These are phyloP conservation scores for Arachnopeziza araneosa DNA, from an alignment of 2,329 filamentous ascomycete genomes.

Conservation along the genomic window DNA sequence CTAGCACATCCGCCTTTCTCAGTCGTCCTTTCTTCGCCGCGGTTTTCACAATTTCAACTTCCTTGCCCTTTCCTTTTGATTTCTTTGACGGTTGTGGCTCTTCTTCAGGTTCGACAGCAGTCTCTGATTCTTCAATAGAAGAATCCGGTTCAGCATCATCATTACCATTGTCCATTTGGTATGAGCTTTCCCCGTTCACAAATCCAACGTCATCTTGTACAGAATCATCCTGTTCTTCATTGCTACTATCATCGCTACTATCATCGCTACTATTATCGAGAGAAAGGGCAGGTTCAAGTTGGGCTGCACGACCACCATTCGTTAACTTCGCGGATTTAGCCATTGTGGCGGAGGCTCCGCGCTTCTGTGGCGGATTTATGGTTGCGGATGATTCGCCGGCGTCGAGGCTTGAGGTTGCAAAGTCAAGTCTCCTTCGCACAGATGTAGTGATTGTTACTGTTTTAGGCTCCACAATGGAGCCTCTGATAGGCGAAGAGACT, in stretches of 20 bases:
- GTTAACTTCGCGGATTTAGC: constrained; percentile 14
- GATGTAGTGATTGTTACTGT: constrained; percentile 18
- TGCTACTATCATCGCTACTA: neutral
- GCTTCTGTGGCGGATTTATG: constrained; percentile 15
- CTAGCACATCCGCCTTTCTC: constrained; percentile 20
- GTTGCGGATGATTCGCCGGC: constrained; percentile 3
- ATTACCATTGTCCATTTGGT: constrained; percentile 19
- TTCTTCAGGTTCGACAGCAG: constrained; percentile 19
- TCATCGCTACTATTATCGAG: neutral
- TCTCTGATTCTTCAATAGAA: constrained; percentile 12
- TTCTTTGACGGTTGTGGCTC: constrained; percentile 19
- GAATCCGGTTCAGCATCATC: constrained; percentile 28
- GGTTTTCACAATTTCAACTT: constrained; percentile 14
- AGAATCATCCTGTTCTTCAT: constrained; percentile 18
- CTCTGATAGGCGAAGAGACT: constrained; percentile 26
- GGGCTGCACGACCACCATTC: constrained; percentile 17
- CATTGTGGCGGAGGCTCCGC: constrained; percentile 14
- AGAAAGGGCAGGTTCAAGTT: constrained; percentile 1
- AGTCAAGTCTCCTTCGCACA: constrained; percentile 30
- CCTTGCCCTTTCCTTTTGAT: constrained; percentile 16
- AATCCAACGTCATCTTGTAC: constrained; percentile 45
- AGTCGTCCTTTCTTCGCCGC: constrained; percentile 24
- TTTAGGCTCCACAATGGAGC: constrained; percentile 22
- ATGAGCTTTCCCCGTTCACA: constrained; percentile 33
- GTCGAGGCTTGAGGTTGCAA: constrained; percentile 24